These are phyloP conservation scores for Barnettozyma sucrosica DNA, from an alignment of 805 yeast genomes.

Conservation along the genomic window DNA sequence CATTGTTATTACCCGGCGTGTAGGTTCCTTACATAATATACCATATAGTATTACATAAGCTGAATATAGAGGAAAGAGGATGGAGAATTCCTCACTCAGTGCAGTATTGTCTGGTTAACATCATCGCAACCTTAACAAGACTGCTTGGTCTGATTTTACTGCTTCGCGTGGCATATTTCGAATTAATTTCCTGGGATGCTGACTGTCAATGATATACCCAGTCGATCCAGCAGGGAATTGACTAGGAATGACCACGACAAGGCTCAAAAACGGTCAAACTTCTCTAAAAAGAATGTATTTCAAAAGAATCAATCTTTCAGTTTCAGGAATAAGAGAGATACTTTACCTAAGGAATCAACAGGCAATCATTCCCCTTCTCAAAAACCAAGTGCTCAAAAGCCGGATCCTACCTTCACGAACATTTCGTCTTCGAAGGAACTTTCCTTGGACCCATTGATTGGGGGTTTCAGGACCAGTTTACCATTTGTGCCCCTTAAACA, in stretches of 20 bases:
- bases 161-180: background rate
- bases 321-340: background rate
- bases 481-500: slow-evolving; percentile 8
- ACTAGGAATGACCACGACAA: slow-evolving; percentile 1
- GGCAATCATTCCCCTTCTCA: background rate
- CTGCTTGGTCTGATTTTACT: background rate
- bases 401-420: background rate
- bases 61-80: no score
- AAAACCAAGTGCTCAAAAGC: background rate
- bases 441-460: slow-evolving; percentile 16
- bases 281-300: slow-evolving; percentile 16
- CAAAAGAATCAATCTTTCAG: slow-evolving; percentile 14
- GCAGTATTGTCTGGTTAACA: background rate
- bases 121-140: background rate
- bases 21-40: no score
- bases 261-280: slow-evolving; percentile 2
- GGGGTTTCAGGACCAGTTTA: slow-evolving; percentile 19
- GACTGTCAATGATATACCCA: background rate
- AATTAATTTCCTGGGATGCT: background rate
- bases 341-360: background rate
- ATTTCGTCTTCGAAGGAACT: slow-evolving; percentile 6
- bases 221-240: background rate
- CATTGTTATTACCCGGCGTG: background rate
- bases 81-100: no score
- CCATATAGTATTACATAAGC: no score